Percentiles rank a stretch among this genome's conserved stretches.
Conservation (phyloP, 305 asterid species). For the Ilex paraguariensis region DNA sequence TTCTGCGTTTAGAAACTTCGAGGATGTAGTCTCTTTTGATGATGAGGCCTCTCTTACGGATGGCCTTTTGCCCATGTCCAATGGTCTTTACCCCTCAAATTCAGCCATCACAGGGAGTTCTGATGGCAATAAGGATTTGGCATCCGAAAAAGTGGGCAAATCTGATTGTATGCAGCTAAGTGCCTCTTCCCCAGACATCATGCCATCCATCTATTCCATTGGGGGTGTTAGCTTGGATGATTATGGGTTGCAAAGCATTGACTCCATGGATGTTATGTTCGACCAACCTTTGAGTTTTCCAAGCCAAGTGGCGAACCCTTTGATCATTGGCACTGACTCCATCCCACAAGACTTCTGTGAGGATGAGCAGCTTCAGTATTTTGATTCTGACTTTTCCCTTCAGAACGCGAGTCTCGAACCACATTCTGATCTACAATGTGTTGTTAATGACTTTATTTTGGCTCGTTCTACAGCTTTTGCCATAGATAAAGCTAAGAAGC, state of each 20-base stretch:
- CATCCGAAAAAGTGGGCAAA: slow-evolving; percentile 28
- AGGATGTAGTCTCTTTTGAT: slow-evolving; percentile 47
- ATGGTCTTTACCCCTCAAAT: slow-evolving; percentile 35
- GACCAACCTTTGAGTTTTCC: slow-evolving; percentile 43
- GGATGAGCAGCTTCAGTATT: slow-evolving; percentile 40
- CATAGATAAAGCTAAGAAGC: slow-evolving; percentile 41
- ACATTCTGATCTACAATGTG: slow-evolving; percentile 39
- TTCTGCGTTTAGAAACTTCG: slow-evolving; percentile 47
- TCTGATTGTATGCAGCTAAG: slow-evolving; percentile 30
- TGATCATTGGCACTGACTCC: slow-evolving; percentile 40
- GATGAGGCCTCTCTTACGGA: slow-evolving; percentile 40
- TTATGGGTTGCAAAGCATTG: slow-evolving; percentile 34
- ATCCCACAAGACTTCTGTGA: slow-evolving; percentile 36
- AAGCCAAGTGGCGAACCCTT: slow-evolving; percentile 25
- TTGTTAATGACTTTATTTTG: slow-evolving; percentile 24
- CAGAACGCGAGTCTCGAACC: slow-evolving; percentile 32
- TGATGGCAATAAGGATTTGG: slow-evolving; percentile 27
- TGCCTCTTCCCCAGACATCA: slow-evolving; percentile 38
- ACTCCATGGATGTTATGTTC: slow-evolving; percentile 42
- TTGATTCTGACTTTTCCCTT: slow-evolving; percentile 28
- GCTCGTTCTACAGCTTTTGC: slow-evolving; percentile 19
- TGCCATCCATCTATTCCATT: slow-evolving; percentile 42
- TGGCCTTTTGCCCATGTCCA: slow-evolving; percentile 22
- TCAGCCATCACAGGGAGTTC: slow-evolving; percentile 23
- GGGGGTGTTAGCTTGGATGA: slow-evolving; percentile 48